Percentiles rank a stretch among this genome's conserved stretches.
Evolutionary conservation across 1,284 basidiomycete species (phyloP).

Genomic region (Neonothopanus nambi): DNA sequence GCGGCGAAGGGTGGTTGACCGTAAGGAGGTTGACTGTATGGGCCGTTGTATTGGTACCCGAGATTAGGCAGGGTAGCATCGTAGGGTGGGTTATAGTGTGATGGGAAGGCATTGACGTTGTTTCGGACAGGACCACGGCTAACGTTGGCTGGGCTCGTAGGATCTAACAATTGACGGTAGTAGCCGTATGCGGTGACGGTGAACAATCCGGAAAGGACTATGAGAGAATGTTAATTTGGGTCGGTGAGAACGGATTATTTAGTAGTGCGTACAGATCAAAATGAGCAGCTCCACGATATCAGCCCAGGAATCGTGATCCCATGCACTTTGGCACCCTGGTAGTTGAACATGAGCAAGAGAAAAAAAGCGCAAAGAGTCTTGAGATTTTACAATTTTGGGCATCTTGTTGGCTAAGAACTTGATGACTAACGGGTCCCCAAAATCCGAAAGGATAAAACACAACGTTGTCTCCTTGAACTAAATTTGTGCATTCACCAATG

Average conservation of each 20-base stretch:
- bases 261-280: conserved; percentile 41
- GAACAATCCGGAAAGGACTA: conserved; percentile 60
- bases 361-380: background rate
- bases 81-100: conserved; percentile 18
- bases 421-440: conserved; percentile 43
- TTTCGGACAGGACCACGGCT: conserved; percentile 11
- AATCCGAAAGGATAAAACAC: conserved; percentile 38
- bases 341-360: conserved; percentile 12
- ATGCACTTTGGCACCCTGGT: conserved; percentile 56
- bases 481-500: conserved; percentile 46
- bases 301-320: conserved; percentile 59
- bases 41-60: conserved; percentile 15
- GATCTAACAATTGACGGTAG: conserved; percentile 72
- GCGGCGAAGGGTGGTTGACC: conserved; percentile 1
- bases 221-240: conserved; percentile 6
- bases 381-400: conserved; percentile 47
- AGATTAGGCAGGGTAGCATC: conserved; percentile 15
- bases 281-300: conserved; percentile 62
- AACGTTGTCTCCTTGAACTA: conserved; percentile 34
- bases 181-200: conserved; percentile 62
- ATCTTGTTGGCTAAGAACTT: conserved; percentile 34
- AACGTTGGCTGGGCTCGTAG: conserved; percentile 37
- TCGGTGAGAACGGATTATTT: background rate
- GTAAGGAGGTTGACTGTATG: no score
- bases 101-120: conserved; percentile 4